Evolutionary conservation across 768 basidiomycete species (phyloP).

Genomic region (Boletus rex-veris): DNA sequence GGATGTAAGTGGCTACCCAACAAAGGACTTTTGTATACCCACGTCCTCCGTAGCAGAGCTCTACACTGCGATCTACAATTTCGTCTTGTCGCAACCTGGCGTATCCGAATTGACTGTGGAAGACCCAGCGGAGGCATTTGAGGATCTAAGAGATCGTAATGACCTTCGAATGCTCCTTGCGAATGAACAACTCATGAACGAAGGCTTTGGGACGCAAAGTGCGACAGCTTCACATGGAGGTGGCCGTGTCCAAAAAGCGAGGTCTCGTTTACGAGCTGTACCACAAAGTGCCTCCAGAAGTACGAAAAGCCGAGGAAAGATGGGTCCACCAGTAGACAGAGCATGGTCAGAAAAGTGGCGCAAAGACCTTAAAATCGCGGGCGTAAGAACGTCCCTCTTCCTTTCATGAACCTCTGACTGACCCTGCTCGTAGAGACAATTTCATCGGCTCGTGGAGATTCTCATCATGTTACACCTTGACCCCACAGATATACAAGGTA

Average conservation of each 20-base stretch:
- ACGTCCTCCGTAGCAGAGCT: conserved; percentile 60
- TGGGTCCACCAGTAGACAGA: conserved; percentile 76
- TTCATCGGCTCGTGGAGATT: conserved; percentile 90
- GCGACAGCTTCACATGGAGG: conserved; percentile 44
- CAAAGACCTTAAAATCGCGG: conserved; percentile 82
- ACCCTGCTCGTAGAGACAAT: conserved; percentile 69
- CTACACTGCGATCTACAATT: conserved; percentile 81
- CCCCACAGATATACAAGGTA: conserved; percentile 48
- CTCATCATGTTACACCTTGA: conserved; percentile 72
- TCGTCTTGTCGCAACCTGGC: conserved; percentile 58
- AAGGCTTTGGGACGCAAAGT: conserved; percentile 53
- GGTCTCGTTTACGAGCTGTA: conserved; percentile 33
- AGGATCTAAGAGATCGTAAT: conserved; percentile 90
- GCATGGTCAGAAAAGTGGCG: conserved; percentile 79
- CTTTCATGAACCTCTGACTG: background rate
- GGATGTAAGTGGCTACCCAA: conserved; percentile 60
- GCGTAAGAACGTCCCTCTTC: conserved; percentile 44
- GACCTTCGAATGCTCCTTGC: conserved; percentile 78
- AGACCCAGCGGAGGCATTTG: conserved; percentile 97
- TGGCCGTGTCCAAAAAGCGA: conserved; percentile 40
- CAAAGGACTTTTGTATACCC: background rate
- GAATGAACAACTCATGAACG: conserved; percentile 62
- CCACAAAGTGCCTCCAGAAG: conserved; percentile 22
- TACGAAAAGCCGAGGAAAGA: conserved; percentile 45
- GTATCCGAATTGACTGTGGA: conserved; percentile 95